Conservation (phyloP, 495 filamentous ascomycete species). For the Tetracladium marchalianum region DNA sequence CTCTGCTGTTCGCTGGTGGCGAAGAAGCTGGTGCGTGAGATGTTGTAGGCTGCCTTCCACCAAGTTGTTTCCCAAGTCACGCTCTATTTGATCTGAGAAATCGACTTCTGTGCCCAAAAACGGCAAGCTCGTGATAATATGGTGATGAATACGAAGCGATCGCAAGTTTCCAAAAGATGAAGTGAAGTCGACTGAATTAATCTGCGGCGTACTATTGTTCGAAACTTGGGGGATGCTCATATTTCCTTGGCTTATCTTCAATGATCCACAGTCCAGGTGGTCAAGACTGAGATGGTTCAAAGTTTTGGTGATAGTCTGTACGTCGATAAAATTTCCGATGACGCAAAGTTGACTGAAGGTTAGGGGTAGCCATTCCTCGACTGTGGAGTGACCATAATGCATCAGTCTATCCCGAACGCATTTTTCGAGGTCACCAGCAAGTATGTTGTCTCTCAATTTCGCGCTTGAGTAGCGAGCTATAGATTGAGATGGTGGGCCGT, state of each 20-base stretch:
- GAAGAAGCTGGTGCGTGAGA: too few relatives aligned
- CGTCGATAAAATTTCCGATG: constrained; percentile 7
- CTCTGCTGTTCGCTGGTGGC: constrained; percentile 27
- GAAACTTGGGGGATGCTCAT: constrained; percentile 28
- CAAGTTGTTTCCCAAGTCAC: too few relatives aligned
- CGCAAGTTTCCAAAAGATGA: constrained; percentile 36
- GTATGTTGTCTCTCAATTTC: neutral
- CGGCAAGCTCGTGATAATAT: constrained; percentile 40
- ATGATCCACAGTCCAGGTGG: constrained; percentile 41
- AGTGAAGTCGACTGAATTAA: constrained; percentile 7
- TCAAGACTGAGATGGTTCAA: constrained; percentile 6
- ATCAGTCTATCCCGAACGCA: constrained; percentile 5
- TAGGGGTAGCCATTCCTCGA: constrained; percentile 9
- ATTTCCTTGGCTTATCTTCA: constrained; percentile 35
- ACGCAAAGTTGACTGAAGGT: constrained; percentile 8
- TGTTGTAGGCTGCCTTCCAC: too few relatives aligned
- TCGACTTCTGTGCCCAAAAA: constrained; percentile 24
- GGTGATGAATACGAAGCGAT: constrained; percentile 48
- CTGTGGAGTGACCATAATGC: neutral
- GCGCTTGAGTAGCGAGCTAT: constrained; percentile 1
- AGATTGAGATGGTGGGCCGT: neutral
- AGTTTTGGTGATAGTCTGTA: constrained; percentile 4
- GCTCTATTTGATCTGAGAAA: constrained; percentile 11
- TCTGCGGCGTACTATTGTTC: constrained; percentile 7
- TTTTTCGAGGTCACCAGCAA: neutral